Conservation (phyloP, 768 basidiomycete genomes). For the Leccinum imitatum region DNA sequence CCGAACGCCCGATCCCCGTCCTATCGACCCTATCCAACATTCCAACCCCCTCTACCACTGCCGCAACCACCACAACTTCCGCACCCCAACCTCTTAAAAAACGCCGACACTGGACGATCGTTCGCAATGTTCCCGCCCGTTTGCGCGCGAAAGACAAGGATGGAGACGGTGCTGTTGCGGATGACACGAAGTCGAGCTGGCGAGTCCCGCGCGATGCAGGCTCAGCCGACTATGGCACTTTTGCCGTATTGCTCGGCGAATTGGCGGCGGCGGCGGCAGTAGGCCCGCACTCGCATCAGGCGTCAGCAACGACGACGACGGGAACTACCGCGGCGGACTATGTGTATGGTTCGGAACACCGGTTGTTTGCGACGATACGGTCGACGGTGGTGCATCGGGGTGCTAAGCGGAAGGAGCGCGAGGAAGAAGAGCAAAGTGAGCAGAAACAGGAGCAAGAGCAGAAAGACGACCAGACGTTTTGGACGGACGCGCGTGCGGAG, state of each 20-base stretch:
- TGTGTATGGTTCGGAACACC: slow-evolving; percentile 17
- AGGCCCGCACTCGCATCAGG: background rate
- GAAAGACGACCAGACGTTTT: slow-evolving; percentile 37
- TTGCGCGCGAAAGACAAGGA: slow-evolving; percentile 53
- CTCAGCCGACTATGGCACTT: slow-evolving; percentile 61
- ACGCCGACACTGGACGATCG: slow-evolving; percentile 62
- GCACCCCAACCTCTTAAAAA: slow-evolving; percentile 19
- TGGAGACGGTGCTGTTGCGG: slow-evolving; percentile 35
- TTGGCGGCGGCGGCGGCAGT: background rate
- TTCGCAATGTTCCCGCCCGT: slow-evolving; percentile 49
- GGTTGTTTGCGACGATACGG: slow-evolving; percentile 36
- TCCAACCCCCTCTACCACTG: background rate
- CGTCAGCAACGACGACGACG: background rate
- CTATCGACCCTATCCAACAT: slow-evolving; percentile 16
- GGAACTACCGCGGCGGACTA: slow-evolving; percentile 3
- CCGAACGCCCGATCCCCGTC: slow-evolving; percentile 14
- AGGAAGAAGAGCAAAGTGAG: slow-evolving; percentile 6
- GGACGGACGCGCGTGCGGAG: slow-evolving; percentile 47
- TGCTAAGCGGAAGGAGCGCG: slow-evolving; percentile 15
- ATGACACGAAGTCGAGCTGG: slow-evolving; percentile 40
- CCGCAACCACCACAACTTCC: background rate
- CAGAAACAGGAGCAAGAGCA: background rate
- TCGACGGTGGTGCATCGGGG: slow-evolving; percentile 35
- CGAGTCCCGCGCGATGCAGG: slow-evolving; percentile 53
- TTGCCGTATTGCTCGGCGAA: slow-evolving; percentile 17